Base-by-base conservation (phyloP, 2,329 filamentous ascomycete genomes). In the Aspergillus ustus region DNA sequence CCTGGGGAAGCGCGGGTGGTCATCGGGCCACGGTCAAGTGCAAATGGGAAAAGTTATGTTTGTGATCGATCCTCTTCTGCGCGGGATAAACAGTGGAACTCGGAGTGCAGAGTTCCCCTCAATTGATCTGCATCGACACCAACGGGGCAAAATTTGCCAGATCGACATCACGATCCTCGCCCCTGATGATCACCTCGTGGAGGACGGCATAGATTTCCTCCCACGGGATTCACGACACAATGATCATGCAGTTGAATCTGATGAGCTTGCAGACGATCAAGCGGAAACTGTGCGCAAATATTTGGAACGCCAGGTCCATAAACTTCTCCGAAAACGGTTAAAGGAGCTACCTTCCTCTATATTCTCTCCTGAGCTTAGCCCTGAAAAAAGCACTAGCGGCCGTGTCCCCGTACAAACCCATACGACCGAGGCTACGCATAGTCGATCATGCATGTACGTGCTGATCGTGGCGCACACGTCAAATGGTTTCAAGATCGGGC, bases 1-100 rank as follows among this genome's bases (percentile, higher is more conserved):
- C 1, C 69, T 86, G 25, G 73, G 80, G 11, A 76, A 77, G 55
- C 77, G 85, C 19, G 84, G 85, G n/a, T 88, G 85, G 86, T 78
- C 77, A 13, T 75, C 77, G 1, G 84, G 84, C 4, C 63, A 28
- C 8, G 48, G 46, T 9, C 55, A 52, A 20, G 20, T 28, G 44
- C 25, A 43, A 4, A 29, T 59, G 19, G 86, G 86, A 2, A 75
- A 75, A 51, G 80, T 84, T 7, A 81, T 77, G 1, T 82, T 87
- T 63, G 70, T 73, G 7, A 75, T 88, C 20, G 76, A 77, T 5
- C 44, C 60, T 37, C 56, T 44, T 48, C 44, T 62, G 13, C 50
- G 28, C 15, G 31, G 6, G 20, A 40, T 45, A 34, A 29, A n/a
- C 7, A 44, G 46, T 43, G 46, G 51, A 40, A 37, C 29, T 9